Evolutionary conservation across 495 filamentous ascomycete species (phyloP).

Genomic region (Gamarada debralockiae): DNA sequence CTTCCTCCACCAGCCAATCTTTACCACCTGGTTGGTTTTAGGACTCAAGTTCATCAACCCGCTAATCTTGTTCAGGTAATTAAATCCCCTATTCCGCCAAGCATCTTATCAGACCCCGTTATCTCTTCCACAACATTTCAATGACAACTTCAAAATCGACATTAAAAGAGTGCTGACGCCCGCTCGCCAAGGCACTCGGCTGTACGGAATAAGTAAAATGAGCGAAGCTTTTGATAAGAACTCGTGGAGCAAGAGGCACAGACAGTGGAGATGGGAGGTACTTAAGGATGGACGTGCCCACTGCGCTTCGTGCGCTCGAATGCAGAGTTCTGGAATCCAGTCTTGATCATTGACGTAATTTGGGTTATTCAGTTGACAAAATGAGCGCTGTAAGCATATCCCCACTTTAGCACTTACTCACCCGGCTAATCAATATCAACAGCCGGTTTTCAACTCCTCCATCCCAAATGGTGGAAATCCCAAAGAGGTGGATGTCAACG

Average conservation of each 20-base stretch:
- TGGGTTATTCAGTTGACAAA: not conserved
- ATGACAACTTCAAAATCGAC: too few species aligned
- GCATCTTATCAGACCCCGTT: slow-evolving; percentile 9
- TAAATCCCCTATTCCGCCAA: slow-evolving; percentile 11
- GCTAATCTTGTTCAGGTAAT: slow-evolving; percentile 1
- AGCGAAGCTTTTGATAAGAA: too few species aligned
- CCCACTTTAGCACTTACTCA: not conserved
- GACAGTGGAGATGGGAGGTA: not conserved
- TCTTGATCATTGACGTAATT: too few species aligned
- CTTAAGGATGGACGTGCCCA: not conserved
- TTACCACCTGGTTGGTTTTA: too few species aligned
- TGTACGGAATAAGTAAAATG: too few species aligned
- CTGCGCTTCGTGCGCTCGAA: not conserved
- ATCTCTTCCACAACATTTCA: not conserved
- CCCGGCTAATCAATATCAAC: not conserved
- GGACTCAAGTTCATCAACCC: not conserved
- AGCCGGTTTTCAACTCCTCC: slow-evolving; percentile 31
- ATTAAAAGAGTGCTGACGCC: too few species aligned
- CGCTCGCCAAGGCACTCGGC: too few species aligned
- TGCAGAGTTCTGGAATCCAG: too few species aligned
- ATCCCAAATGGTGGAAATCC: slow-evolving; percentile 43
- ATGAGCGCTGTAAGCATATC: slow-evolving; percentile 19
- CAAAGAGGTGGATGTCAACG: slow-evolving; percentile 27
- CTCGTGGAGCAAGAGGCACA: not conserved
- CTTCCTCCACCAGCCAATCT: too few species aligned